Evolutionary conservation across 371 early-diverging fungal genomes (phyloP), one percentile per base, ranked within the genome.

Genomic region (Actinomortierella wolfii): DNA sequence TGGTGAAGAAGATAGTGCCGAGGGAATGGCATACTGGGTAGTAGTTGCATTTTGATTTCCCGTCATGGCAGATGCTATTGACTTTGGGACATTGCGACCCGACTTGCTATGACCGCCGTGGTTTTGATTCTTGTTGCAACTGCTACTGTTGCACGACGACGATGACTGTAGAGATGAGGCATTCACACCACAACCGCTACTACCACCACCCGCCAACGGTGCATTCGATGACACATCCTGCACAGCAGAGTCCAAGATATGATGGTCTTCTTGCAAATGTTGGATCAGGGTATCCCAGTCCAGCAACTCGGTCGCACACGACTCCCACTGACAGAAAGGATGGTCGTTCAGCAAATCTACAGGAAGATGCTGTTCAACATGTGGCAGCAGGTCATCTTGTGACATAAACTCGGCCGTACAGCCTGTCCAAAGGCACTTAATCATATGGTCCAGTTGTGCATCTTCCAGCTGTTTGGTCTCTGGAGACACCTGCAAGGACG

Each of bases 331-430:
- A 75, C 95, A 94, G 26, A 82, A 68, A 25, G 74, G 55, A 24
- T 55, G 61, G 41, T 74, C 68, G n/a, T 78, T 61, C 24, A 75
- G 67, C 59, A 51, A 83, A 57, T 86, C 82, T 6, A 86, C 86
- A 24, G 92, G 76, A 64, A 94, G 95, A 4, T 83, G 76, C 60
- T 86, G 91, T 58, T 86, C 86, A 34, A 95, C 76, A 64, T 95
- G 95, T 8, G 92, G 90, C 52, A 94, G 77, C 9, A 95, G 68
- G 54, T 94, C 92, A 47, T 93, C 93, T 20, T 84, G 64, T 11
- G 85, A 84, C 25, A 64, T 59, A 65, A 95, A 94, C 25, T 77
- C 83, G 18, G 91, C 91, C 8, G 88, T 80, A 68, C 95, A 95
- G 0, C 90, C 86, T 4, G 88, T 80, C 95, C 95, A 95, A 57